phyloP scores from a whole-genome alignment of 345 rosid species.

The Turnera subulata region DNA sequence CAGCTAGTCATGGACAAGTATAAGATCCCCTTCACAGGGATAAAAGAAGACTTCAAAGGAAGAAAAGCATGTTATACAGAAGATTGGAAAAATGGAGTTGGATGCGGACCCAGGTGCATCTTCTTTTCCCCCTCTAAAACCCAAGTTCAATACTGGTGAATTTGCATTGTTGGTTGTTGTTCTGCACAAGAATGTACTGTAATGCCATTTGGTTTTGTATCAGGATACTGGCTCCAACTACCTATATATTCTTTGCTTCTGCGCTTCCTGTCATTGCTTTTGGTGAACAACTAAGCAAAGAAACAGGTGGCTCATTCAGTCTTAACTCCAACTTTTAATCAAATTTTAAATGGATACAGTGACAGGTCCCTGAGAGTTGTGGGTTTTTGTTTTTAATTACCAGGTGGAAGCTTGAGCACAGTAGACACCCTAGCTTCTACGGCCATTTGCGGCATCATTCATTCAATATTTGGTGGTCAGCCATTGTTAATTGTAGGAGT shows the following conservation, averaged over 20 bases:
- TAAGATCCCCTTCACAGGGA: slow-evolving; percentile 41
- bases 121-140: background rate
- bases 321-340: background rate
- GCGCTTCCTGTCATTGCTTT: slow-evolving; percentile 72
- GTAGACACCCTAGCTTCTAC: slow-evolving; percentile 62
- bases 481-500: slow-evolving; percentile 39
- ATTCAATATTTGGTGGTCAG: slow-evolving; percentile 51
- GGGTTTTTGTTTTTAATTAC: background rate
- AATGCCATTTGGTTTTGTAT: background rate
- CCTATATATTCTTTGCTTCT: slow-evolving; percentile 63
- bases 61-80: slow-evolving; percentile 56
- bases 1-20: slow-evolving; percentile 36
- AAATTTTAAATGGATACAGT: background rate
- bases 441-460: slow-evolving; percentile 53
- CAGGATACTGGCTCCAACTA: slow-evolving; percentile 68
- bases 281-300: slow-evolving; percentile 58
- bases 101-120: slow-evolving; percentile 45
- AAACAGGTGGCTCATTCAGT: slow-evolving; percentile 36
- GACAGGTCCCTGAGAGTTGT: background rate
- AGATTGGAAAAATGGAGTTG: slow-evolving; percentile 44
- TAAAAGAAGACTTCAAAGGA: slow-evolving; percentile 45
- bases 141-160: too few species aligned
- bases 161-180: too few species aligned
- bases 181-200: too few species aligned
- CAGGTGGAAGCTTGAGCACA: slow-evolving; percentile 58